Evolutionary conservation across 2,329 filamentous ascomycete genomes (phyloP), one percentile per base, ranked within the genome.

Genomic region (Colletotrichum liaoningense): DNA sequence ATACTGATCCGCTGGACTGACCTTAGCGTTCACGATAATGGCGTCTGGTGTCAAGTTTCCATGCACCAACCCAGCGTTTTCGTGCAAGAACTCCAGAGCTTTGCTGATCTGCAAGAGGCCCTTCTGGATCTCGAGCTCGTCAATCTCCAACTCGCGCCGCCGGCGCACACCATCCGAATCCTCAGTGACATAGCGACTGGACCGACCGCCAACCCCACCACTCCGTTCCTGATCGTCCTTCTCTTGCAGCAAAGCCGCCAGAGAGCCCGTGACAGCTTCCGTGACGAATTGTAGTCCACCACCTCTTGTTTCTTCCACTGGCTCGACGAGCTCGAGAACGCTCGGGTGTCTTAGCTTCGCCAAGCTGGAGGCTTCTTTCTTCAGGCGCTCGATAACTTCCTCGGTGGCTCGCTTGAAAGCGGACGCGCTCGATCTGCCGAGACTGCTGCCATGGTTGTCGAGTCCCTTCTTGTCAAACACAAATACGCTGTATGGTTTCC

Each of bases 61-160:
- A 83, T 99, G 97, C 0, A 98, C 94, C 62, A 99, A 88, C 1
- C 95, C 95, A 11, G 96, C 96, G 80, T 96, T 98, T 80, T 98
- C 96, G 80, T 98, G 96, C 73, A 98, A 85, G 80, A 98, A 98
- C 83, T 98, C 96, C 35, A 98, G 87, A 3, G 95, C 96, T 81
- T 98, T 98, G 79, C 93, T 95, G 75, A 99, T 90, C 82, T 99
- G 97, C 74, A 98, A 85, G 75, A 99, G 83, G 0, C 97, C 97
- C 83, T 99, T 99, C 82, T 99, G 97, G 78, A 98, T 97, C 83
- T 99, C 97, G 72, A 99, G 86, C 84, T 98, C 97, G 80, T 99
- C 97, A 74, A 99, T 94, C 81, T 98, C 96, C 16, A 98, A 83
- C 79, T 98, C 95, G 77, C 94, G 89, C 78, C 94, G 88, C 77